Evolutionary conservation across 2,329 filamentous ascomycete genomes (phyloP).

Genomic region (Arthrobotrys sinensis): DNA sequence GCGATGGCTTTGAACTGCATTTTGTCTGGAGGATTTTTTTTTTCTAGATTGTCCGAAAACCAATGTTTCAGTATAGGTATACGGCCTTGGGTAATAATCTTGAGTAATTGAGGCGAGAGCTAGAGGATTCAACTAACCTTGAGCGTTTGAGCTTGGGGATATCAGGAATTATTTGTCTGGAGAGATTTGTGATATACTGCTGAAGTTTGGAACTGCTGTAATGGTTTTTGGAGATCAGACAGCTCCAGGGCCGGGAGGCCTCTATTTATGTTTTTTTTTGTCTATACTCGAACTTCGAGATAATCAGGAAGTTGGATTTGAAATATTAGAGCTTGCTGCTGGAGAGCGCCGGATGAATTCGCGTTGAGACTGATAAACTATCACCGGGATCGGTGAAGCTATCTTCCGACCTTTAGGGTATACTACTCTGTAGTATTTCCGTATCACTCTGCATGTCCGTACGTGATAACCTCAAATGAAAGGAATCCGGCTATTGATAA

Average conservation of each 20-base stretch:
- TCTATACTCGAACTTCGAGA: too few relatives aligned
- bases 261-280: background rate
- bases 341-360: background rate
- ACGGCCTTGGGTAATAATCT: too few relatives aligned
- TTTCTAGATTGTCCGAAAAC: background rate
- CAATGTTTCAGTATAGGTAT: too few relatives aligned
- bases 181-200: too few relatives aligned
- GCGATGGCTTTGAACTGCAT: constrained; percentile 44
- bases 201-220: too few relatives aligned
- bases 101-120: background rate
- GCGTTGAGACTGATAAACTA: background rate
- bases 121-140: too few relatives aligned
- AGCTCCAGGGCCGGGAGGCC: too few relatives aligned
- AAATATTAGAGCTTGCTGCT: background rate
- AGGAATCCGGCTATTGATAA: background rate
- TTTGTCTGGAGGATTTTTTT: constrained; percentile 13
- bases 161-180: too few relatives aligned
- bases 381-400: constrained; percentile 5
- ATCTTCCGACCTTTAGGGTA: background rate
- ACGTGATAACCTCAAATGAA: background rate
- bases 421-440: background rate
- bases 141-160: too few relatives aligned
- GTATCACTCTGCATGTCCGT: background rate
- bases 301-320: background rate
- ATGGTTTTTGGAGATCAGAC: too few relatives aligned